Base-by-base conservation (phyloP, 495 filamentous ascomycete species). In the Beverwykella pulmonaria region DNA sequence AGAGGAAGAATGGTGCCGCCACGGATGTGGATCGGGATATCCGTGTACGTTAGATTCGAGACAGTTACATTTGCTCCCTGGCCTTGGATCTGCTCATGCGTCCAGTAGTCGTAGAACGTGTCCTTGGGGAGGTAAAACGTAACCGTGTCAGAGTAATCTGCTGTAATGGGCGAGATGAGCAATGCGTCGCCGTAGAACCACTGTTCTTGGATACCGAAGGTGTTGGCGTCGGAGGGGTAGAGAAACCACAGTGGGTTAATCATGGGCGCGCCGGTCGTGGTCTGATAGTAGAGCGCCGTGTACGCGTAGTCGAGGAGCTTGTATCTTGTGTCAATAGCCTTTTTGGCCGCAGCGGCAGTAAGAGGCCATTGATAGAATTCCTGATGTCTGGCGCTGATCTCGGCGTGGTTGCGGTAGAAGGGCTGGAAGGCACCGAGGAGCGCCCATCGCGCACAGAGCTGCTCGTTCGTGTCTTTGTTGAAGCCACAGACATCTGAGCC, bases 401-500 rank as follows among this genome's bases (percentile, higher is more conserved):
- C 78, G 62, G 89, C 86, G 77, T 96, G 92, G 75, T 93, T 88
- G 44, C 92, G 88, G 80, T 87, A 94, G 81, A 96, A 96, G 1
- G 91, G 87, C 25, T 82, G 81, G 81, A 93, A 93, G 10, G 89
- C 91, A 10, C 90, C 90, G 0, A 93, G 83, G 15, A 83, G 86
- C 1, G 90, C 86, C 92, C 92, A 96, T 22, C 91, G 87, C 1
- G 90, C 84, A 74, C 92, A 96, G 5, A 96, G 85, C 55, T 87
- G 78, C 73, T 92, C 89, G 12, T 83, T 92, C 0, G 90, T 89
- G 74, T 87, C 82, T 22, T 78, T 79, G 12, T 77, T 88, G 67
- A 89, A 95, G 0, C 92, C 92, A 73, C 92, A 95, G 14, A 92
- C 87, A 73, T 96, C 92, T 0, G 86, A 83, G 25, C 92, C 91